Evolutionary conservation across 441 rosid genomes (phyloP).

Genomic region (Gossypium davidsonii): DNA sequence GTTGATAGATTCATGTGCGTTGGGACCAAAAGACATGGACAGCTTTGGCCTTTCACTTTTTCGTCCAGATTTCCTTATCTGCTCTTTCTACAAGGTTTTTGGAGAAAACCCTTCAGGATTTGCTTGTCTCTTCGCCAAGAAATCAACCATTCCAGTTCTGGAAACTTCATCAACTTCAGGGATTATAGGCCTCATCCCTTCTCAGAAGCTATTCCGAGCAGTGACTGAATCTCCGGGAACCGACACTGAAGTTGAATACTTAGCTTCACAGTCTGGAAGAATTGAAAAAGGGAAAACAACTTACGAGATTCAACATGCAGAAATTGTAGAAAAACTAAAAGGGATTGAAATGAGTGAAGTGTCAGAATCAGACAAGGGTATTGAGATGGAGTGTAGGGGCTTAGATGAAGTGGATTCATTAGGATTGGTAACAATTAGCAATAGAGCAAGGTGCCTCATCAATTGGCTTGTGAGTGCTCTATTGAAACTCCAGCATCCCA

Average conservation of each 20-base stretch:
- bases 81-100: slow-evolving; percentile 82
- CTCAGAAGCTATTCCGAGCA: slow-evolving; percentile 31
- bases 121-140: slow-evolving; percentile 86
- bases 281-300: slow-evolving; percentile 26
- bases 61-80: slow-evolving; percentile 77
- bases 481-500: slow-evolving; percentile 70
- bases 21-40: slow-evolving; percentile 91
- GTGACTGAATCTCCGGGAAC: slow-evolving; percentile 34
- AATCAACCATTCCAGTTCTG: slow-evolving; percentile 48
- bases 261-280: slow-evolving; percentile 15
- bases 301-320: neutral
- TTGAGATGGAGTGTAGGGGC: slow-evolving; percentile 42
- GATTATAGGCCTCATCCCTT: slow-evolving; percentile 61
- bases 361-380: slow-evolving; percentile 17
- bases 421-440: slow-evolving; percentile 51
- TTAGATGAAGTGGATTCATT: slow-evolving; percentile 71
- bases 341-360: slow-evolving; percentile 21
- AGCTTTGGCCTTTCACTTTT: slow-evolving; percentile 76
- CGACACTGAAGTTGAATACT: slow-evolving; percentile 28
- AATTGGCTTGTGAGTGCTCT: slow-evolving; percentile 84
- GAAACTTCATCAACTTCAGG: slow-evolving; percentile 52
- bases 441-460: slow-evolving; percentile 71
- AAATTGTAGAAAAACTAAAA: neutral
- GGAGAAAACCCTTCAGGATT: slow-evolving; percentile 92
- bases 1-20: slow-evolving; percentile 78